Evolutionary conservation across 768 basidiomycete genomes (phyloP).

Genomic region (Boletus rex-veris): DNA sequence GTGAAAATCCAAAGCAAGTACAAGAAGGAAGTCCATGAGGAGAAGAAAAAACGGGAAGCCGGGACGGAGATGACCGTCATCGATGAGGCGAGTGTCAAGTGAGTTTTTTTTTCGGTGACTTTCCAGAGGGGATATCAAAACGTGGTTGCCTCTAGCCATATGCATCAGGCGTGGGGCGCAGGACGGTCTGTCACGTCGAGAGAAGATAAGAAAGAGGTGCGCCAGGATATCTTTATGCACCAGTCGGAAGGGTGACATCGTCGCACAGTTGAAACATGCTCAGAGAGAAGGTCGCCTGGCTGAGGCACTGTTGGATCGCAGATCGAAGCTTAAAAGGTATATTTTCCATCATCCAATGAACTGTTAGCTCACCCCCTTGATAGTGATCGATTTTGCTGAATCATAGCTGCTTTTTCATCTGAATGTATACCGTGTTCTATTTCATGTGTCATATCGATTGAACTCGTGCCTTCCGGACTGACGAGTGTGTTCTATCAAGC

Average conservation of each 20-base stretch:
- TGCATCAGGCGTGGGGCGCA: slow-evolving; percentile 84
- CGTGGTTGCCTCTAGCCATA: slow-evolving; percentile 42
- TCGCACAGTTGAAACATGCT: slow-evolving; percentile 68
- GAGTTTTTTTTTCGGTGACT: slow-evolving; percentile 30
- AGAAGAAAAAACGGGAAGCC: slow-evolving; percentile 67
- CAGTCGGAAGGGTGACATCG: slow-evolving; percentile 2
- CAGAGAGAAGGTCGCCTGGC: slow-evolving; percentile 76
- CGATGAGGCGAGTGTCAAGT: slow-evolving; percentile 78
- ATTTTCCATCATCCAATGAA: slow-evolving; percentile 6
- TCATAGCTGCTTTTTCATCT: slow-evolving; percentile 3
- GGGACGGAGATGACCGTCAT: slow-evolving; percentile 48
- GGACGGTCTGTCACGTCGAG: slow-evolving; percentile 66
- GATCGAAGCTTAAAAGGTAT: slow-evolving; percentile 81
- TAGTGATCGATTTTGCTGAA: slow-evolving; percentile 47
- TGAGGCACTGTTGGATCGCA: slow-evolving; percentile 74
- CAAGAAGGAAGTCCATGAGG: slow-evolving; percentile 77
- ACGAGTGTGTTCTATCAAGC: slow-evolving; percentile 1
- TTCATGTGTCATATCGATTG: slow-evolving; percentile 16
- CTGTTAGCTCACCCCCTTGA: slow-evolving; percentile 5
- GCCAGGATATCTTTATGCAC: slow-evolving; percentile 16
- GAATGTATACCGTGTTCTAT: slow-evolving; percentile 9
- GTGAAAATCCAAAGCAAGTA: slow-evolving; percentile 89
- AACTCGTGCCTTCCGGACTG: slow-evolving; percentile 3
- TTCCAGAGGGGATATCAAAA: neutral
- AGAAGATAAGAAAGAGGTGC: slow-evolving; percentile 71